Evolutionary conservation across 306 rosid species (phyloP).

Genomic region (Cercis canadensis): DNA sequence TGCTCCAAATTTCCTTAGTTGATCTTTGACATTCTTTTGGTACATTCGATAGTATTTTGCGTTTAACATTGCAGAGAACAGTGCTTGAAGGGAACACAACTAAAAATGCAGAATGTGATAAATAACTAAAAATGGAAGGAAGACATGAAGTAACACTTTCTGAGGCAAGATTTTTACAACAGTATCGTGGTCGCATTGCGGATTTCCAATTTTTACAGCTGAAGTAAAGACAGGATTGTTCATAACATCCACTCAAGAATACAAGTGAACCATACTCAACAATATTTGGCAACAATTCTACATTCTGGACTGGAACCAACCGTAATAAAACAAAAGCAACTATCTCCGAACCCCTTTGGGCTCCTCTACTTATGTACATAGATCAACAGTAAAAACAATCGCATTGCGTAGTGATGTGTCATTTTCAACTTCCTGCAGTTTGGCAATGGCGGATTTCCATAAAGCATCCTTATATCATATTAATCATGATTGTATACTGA

Average conservation of each 20-base stretch:
- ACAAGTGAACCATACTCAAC: conserved; percentile 29
- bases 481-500: conserved; percentile 36
- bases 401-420: conserved; percentile 39
- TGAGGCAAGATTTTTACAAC: conserved; percentile 32
- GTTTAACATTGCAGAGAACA: conserved; percentile 55
- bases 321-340: conserved; percentile 40
- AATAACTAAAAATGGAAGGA: no score
- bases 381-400: conserved; percentile 35
- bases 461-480: conserved; percentile 28
- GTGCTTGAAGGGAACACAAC: conserved; percentile 60
- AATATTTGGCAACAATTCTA: conserved; percentile 32
- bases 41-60: conserved; percentile 14
- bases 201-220: conserved; percentile 40
- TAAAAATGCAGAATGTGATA: no score
- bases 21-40: no score
- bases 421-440: conserved; percentile 43
- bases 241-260: conserved; percentile 35
- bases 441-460: conserved; percentile 24
- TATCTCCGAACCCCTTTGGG: conserved; percentile 59
- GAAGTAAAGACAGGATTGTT: conserved; percentile 20
- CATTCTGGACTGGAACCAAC: conserved; percentile 36
- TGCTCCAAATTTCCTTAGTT: background rate
- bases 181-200: conserved; percentile 10
- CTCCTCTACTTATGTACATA: conserved; percentile 61
- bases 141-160: background rate